Base-by-base conservation (phyloP, 148 eudicot species). In the Nyssa sinensis region DNA sequence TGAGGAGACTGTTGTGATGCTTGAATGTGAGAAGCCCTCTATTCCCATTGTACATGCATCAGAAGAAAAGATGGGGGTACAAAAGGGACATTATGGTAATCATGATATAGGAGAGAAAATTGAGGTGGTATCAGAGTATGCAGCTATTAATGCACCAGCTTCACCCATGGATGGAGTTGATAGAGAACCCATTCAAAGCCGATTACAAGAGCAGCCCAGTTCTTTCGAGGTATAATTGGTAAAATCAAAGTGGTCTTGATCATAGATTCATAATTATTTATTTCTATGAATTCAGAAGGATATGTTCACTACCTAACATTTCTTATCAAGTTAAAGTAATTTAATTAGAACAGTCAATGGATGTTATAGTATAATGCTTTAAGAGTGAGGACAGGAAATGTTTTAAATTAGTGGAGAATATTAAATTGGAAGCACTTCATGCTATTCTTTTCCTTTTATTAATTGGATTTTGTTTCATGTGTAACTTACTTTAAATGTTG, bases 1-100 rank as follows among this genome's bases (percentile, higher is more conserved):
- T 61, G 98, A 96, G 60, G 93, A 96, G 83, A 85, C 86, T 65
- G 94, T 93, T 72, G 91, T 93, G 55, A 84, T 88, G 84, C 93
- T 89, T 14, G 98, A 92, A 77, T 71, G 75, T 70, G 92, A 86
- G 82, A 92, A 87, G 83, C 88, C 93, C 71, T 75, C 88, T 77
- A 34, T 61, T 67, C 33, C 78, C 11, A 33, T 77, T 68, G 37
- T 53, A 35, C 76, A 74, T 73, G 79, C 82, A 61, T 72, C 88
- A 58, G 79, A 66, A 66, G 81, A 68, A 34, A 78, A 53, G 44
- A 39, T 59, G 62, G 66, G 69, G 33, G 51, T 65, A 28, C 79
- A 72, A 63, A 75, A 53, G 41, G 66, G 39, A 62, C 78, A 67
- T 66, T 30, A 57, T 61, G 74, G 68, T 79, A 64, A 33, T 73